phyloP scores from a whole-genome alignment of 176 grass and related monocot genomes.

The Musa schizocarpa region DNA sequence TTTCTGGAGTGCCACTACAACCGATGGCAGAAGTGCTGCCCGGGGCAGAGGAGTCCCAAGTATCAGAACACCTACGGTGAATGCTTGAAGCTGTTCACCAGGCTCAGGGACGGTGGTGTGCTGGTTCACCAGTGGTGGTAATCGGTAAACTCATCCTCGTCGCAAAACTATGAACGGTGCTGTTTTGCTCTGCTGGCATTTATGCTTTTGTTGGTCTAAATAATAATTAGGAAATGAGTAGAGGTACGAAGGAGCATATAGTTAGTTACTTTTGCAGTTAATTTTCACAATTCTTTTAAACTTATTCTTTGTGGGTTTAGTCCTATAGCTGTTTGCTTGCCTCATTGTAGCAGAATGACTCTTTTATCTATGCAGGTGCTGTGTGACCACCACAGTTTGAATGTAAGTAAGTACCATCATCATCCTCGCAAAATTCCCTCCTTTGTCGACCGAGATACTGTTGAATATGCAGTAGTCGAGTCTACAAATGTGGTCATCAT shows the following conservation, averaged over 20 bases:
- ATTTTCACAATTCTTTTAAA: neutral
- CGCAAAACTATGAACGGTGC: neutral
- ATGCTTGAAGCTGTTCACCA: slow-evolving; percentile 47
- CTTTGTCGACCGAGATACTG: too few species aligned
- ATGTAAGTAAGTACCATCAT: too few species aligned
- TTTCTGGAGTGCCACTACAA: slow-evolving; percentile 90
- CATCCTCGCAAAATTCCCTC: too few species aligned
- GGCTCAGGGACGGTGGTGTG: slow-evolving; percentile 39
- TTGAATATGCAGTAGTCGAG: too few species aligned
- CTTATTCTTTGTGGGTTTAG: too few species aligned
- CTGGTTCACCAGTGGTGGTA: slow-evolving; percentile 85
- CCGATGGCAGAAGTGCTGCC: slow-evolving; percentile 73
- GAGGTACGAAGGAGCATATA: neutral
- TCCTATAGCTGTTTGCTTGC: too few species aligned
- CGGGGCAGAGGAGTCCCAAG: slow-evolving; percentile 55
- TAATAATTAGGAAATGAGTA: neutral
- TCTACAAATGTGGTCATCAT: too few species aligned
- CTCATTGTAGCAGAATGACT: too few species aligned
- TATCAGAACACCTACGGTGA: slow-evolving; percentile 52
- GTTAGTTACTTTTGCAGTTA: neutral
- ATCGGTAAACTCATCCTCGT: slow-evolving; percentile 5
- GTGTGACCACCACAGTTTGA: too few species aligned
- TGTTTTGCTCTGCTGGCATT: neutral
- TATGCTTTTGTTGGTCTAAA: neutral
- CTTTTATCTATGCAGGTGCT: too few species aligned